These are phyloP conservation scores for Deakozyma indianensis DNA, from an alignment of 805 yeast species.

Conservation along the genomic window DNA sequence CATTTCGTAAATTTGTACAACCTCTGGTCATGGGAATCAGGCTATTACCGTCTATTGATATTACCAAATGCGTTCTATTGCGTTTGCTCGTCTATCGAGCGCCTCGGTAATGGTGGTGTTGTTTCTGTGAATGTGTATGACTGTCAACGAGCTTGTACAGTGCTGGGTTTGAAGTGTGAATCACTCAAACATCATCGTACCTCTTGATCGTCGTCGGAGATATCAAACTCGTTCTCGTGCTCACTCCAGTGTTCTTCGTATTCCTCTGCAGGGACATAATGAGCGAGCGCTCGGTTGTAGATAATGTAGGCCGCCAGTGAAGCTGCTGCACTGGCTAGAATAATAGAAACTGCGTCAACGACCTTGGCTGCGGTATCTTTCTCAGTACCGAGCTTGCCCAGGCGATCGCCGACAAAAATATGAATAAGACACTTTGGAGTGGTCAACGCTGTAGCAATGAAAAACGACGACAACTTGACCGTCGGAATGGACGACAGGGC, in stretches of 20 bases:
- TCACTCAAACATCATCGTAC: no score
- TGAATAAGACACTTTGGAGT: slow-evolving; percentile 74
- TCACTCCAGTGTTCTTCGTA: not conserved
- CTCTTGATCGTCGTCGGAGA: slow-evolving; percentile 9
- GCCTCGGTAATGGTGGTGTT: no score
- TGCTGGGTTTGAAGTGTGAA: no score
- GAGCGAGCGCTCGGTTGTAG: slow-evolving; percentile 29
- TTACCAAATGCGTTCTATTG: no score
- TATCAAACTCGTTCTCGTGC: slow-evolving; percentile 11
- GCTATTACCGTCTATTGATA: no score
- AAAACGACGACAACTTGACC: slow-evolving; percentile 44
- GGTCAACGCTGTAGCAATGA: slow-evolving; percentile 56
- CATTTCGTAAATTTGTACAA: no score
- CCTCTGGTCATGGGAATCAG: no score
- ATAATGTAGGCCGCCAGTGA: slow-evolving; percentile 50
- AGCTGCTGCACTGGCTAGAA: slow-evolving; percentile 41
- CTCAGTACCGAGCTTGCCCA: slow-evolving; percentile 49
- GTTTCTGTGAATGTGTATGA: no score
- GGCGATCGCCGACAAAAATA: slow-evolving; percentile 61
- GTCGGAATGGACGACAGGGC: slow-evolving; percentile 83
- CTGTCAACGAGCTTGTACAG: no score
- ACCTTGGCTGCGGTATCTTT: slow-evolving; percentile 36
- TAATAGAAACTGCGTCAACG: slow-evolving; percentile 49
- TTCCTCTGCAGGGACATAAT: not conserved
- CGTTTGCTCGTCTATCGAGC: no score